phyloP scores from a whole-genome alignment of 129 eudicot species.

The Smallanthus sonchifolius region DNA sequence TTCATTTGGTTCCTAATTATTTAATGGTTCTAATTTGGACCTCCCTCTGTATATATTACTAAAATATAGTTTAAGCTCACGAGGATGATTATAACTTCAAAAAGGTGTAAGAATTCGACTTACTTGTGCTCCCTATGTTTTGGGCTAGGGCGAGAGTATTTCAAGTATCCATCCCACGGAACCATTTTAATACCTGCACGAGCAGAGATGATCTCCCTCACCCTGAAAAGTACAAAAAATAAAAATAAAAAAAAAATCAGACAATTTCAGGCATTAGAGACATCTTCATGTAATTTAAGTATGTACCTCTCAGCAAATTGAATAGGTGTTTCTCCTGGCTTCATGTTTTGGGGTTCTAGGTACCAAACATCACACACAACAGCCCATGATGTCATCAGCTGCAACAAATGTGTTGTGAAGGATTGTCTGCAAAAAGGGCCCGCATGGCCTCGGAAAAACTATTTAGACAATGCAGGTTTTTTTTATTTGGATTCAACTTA shows the following conservation, averaged over 20 bases:
- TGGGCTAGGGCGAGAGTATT: constrained; percentile 97
- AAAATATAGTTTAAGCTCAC: neutral
- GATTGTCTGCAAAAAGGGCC: constrained; percentile 64
- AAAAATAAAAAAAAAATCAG: neutral
- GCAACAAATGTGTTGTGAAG: constrained; percentile 86
- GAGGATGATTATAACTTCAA: neutral
- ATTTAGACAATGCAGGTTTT: neutral
- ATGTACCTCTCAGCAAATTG: constrained; percentile 88
- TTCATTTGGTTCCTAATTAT: no score
- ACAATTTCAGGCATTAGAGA: neutral
- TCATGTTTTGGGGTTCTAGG: constrained; percentile 83
- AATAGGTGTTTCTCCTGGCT: constrained; percentile 92
- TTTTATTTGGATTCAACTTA: neutral
- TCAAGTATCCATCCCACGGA: constrained; percentile 97
- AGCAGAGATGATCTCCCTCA: constrained; percentile 78
- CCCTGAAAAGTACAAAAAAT: constrained; percentile 38
- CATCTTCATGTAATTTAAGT: neutral
- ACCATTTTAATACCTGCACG: constrained; percentile 94
- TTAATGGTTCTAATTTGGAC: neutral
- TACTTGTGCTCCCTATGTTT: constrained; percentile 90
- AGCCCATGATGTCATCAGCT: constrained; percentile 99
- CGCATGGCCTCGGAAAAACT: neutral
- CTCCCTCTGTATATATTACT: neutral
- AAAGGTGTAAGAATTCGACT: constrained; percentile 16
- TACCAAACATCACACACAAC: constrained; percentile 99